phyloP scores from a whole-genome alignment of 768 basidiomycete species.

The Chlorophyllum brunneum region DNA sequence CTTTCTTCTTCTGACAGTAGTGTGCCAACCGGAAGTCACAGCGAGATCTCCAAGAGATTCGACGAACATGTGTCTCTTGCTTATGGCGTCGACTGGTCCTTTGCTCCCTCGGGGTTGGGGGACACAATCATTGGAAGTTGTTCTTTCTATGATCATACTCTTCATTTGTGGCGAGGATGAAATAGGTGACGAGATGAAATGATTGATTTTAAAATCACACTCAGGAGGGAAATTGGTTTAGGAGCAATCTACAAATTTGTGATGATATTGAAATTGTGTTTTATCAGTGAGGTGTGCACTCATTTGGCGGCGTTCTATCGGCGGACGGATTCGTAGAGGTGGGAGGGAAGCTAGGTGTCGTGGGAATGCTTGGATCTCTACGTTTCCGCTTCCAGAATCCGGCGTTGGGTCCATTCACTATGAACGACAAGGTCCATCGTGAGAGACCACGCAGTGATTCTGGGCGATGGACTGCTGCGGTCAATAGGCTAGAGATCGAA shows the following conservation, averaged over 20 bases:
- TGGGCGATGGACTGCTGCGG: conserved; percentile 57
- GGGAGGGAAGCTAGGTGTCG: conserved; percentile 22
- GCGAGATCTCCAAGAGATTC: conserved; percentile 53
- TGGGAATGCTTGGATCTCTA: conserved; percentile 25
- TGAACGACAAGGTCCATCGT: conserved; percentile 65
- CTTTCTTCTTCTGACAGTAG: conserved; percentile 13
- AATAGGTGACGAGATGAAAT: conserved; percentile 4
- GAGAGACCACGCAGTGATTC: conserved; percentile 69
- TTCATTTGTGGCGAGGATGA: conserved; percentile 79
- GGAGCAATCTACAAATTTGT: no score
- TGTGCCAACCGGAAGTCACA: conserved; percentile 17
- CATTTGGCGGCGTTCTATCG: not conserved
- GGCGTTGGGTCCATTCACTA: conserved; percentile 56
- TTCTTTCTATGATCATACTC: conserved; percentile 90
- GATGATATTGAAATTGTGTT: no score
- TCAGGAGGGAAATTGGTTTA: not conserved
- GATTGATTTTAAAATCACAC: not conserved
- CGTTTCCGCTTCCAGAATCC: conserved; percentile 48
- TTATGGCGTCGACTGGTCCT: conserved; percentile 92
- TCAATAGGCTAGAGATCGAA: conserved; percentile 63
- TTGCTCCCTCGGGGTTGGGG: conserved; percentile 24
- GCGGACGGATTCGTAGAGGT: conserved; percentile 15
- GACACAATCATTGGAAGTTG: conserved; percentile 75
- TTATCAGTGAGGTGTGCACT: not conserved
- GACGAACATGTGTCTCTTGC: conserved; percentile 80